Evolutionary conservation across 2,329 filamentous ascomycete genomes (phyloP), one percentile per base, ranked within the genome.

Genomic region (Raffaelea albimanens): DNA sequence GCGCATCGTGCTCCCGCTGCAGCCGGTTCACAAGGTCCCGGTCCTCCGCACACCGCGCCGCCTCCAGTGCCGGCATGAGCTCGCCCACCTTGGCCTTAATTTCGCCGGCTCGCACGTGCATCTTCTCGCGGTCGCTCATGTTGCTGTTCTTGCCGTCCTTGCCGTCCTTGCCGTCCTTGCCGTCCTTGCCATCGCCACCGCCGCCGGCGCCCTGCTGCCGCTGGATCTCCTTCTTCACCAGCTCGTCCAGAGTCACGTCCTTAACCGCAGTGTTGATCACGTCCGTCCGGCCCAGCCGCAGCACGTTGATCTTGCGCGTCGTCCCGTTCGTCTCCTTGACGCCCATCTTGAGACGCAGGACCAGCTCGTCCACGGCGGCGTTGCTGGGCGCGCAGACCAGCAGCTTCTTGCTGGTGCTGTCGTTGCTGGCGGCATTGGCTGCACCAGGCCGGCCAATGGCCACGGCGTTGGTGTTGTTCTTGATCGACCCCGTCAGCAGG

Each of bases 341-440:
- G 4, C 93, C 93, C 46, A 80, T 72, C 66, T 95, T 97, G 59
- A 98, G 76, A 68, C 93, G 84, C 63, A 96, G 82, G 18, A 98
- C 93, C 52, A 98, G 64, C 63, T 98, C 93, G 62, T 98, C 93
- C 5, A 98, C 93, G 29, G 93, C 93, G 7, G 93, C 93, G 64
- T 98, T 98, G 73, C 90, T 97, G 14, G 93, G 93, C n/a, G 93
- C 93, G 60, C 93, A 98, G 21, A 98, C 87, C 22, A 98, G 76
- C 22, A 98, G 73, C 64, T 97, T 98, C 67, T 95, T 96, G 2
- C 78, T 62, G 31, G 53, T 46, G 1, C 63, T 52, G 59, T 62
- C 56, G 61, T 63, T 53, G 53, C 59, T 45, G 57, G 56, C 53
- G 61, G 21, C 41, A 14, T 19, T 10, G 9, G 63, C 59, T 47